Evolutionary conservation across 1,284 basidiomycete genomes (phyloP).

Genomic region (Paramarasmius palmivorus): DNA sequence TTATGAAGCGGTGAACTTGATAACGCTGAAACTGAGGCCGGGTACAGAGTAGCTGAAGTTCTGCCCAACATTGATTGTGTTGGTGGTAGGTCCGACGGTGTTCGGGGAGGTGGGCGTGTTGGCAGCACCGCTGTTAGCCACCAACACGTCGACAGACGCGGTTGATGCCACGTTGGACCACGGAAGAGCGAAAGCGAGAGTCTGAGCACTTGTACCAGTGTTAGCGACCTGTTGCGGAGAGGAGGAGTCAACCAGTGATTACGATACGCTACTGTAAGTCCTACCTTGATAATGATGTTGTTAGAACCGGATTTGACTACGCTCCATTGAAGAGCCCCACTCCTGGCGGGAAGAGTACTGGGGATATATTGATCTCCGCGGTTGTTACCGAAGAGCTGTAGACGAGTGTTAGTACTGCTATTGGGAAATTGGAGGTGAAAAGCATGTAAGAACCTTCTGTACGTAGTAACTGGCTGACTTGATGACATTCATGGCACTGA

Average conservation of each 20-base stretch:
- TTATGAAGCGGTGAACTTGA: conserved; percentile 33
- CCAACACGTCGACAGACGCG: conserved; percentile 48
- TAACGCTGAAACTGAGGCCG: conserved; percentile 57
- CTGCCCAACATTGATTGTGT: conserved; percentile 43
- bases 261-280: not conserved
- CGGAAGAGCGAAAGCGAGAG: conserved; percentile 54
- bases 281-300: conserved; percentile 60
- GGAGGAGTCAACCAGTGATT: not conserved
- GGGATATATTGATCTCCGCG: conserved; percentile 63
- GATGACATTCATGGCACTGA: conserved; percentile 53
- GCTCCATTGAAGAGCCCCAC: conserved; percentile 61
- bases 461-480: conserved; percentile 66
- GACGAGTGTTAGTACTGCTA: not conserved
- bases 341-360: conserved; percentile 53
- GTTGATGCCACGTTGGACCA: conserved; percentile 45
- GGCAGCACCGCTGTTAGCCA: conserved; percentile 46
- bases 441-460: conserved; percentile 47
- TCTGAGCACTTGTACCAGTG: conserved; percentile 36
- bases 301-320: conserved; percentile 44
- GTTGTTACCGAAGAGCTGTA: conserved; percentile 61
- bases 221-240: conserved; percentile 53
- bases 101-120: conserved; percentile 56
- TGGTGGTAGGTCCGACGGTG: conserved; percentile 44
- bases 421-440: not conserved
- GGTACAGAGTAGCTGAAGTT: conserved; percentile 58